Percentiles rank a stretch among this genome's conserved stretches.
phyloP scores from a whole-genome alignment of 2,329 filamentous ascomycete genomes.

The Plectosphaerella plurivora region DNA sequence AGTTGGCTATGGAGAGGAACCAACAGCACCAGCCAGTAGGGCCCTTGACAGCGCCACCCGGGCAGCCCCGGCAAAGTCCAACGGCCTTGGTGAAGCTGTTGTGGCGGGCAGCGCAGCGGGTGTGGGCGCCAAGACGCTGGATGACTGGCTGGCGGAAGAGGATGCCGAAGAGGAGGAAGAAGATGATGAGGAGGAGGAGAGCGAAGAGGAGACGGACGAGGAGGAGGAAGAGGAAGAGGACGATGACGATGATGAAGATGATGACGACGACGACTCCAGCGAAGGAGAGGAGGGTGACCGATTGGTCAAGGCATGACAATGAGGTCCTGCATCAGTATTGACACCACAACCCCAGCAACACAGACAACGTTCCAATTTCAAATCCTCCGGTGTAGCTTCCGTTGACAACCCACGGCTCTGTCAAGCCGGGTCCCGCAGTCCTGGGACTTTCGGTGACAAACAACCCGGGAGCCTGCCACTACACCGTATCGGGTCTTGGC shows the following conservation, averaged over 20 bases:
- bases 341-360: too few relatives aligned
- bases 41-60: slow-evolving; percentile 55
- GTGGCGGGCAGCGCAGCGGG: slow-evolving; percentile 7
- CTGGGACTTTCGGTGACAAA: too few relatives aligned
- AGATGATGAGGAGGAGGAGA: slow-evolving; percentile 45
- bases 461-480: too few relatives aligned
- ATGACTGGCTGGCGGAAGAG: slow-evolving; percentile 86
- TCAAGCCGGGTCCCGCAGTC: too few relatives aligned
- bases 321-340: too few relatives aligned
- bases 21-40: slow-evolving; percentile 54
- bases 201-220: slow-evolving; percentile 44
- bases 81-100: slow-evolving; percentile 30
- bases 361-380: too few relatives aligned
- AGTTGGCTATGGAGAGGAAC: slow-evolving; percentile 32
- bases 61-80: slow-evolving; percentile 35
- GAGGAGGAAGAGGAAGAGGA: slow-evolving; percentile 47
- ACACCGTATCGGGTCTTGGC: too few relatives aligned
- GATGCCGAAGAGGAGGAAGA: slow-evolving; percentile 54
- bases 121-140: slow-evolving; percentile 69
- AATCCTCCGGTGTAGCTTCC: too few relatives aligned
- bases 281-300: slow-evolving; percentile 40
- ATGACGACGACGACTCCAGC: slow-evolving; percentile 39
- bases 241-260: slow-evolving; percentile 45
- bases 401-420: too few relatives aligned
- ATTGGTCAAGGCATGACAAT: slow-evolving; percentile 31